Percentiles rank a stretch among this genome's conserved stretches.
phyloP scores from a whole-genome alignment of 2,329 filamentous ascomycete genomes.

The Fusarium domesticum region DNA sequence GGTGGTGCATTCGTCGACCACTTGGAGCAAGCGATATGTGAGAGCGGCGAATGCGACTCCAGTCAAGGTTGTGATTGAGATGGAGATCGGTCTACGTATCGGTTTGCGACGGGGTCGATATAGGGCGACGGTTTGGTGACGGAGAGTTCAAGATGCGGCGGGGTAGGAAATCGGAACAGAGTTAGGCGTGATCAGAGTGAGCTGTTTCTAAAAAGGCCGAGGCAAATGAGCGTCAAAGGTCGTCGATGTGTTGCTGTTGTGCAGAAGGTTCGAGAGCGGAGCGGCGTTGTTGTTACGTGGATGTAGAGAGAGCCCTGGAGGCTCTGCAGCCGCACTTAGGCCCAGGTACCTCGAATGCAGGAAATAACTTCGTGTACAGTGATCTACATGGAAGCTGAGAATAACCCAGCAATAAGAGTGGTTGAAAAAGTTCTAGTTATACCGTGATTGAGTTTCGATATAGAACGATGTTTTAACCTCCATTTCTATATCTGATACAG shows the following conservation, averaged over 20 bases:
- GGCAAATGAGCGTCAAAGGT: constrained; percentile 5
- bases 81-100: constrained; percentile 5
- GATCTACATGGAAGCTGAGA: too few species aligned
- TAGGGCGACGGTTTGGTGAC: constrained; percentile 4
- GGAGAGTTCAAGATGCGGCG: not conserved
- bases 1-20: constrained; percentile 37
- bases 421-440: too few species aligned
- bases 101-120: constrained; percentile 7
- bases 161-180: not conserved
- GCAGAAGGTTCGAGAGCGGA: constrained; percentile 2
- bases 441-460: too few species aligned
- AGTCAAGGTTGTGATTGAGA: constrained; percentile 1
- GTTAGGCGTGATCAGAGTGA: not conserved
- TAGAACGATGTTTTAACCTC: too few species aligned
- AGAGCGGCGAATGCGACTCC: constrained; percentile 16
- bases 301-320: constrained; percentile 15
- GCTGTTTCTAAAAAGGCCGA: not conserved
- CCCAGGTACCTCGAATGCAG: too few species aligned
- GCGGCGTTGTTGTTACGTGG: not conserved
- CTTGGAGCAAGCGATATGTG: constrained; percentile 9
- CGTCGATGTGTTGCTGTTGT: constrained; percentile 2
- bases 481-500: too few species aligned
- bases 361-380: too few species aligned
- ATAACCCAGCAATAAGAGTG: too few species aligned
- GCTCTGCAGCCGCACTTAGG: constrained; percentile 20